These are phyloP conservation scores for Zea mays DNA, from an alignment of 176 grass and related monocot genomes.

Conservation along the genomic window Zm-B73-REFERENCE-NAM-5.0 NC_050103.1:165593001-165593500, in stretches of 20 bases:
- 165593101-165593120: constrained; percentile 99
- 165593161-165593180: constrained; percentile 27
- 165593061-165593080: constrained; percentile 95
- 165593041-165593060: constrained; percentile 59
- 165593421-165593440: constrained; percentile 2
- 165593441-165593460: constrained; percentile 15
- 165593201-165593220: constrained; percentile 11
- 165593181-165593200: background rate
- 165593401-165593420: constrained; percentile 6
- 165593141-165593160: constrained; percentile 17
- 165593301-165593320: background rate
- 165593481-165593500: constrained; percentile 13
- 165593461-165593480: constrained; percentile 11
- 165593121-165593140: constrained; percentile 97
- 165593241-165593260: background rate
- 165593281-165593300: background rate
- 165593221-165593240: background rate
- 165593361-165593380: background rate
- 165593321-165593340: background rate
- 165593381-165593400: background rate
- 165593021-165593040: constrained; percentile 66
- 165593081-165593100: constrained; percentile 95
- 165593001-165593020: constrained; percentile 76
- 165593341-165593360: constrained; percentile 7
- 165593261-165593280: constrained; percentile 9